Percentiles rank a stretch among this genome's conserved stretches.
phyloP scores from a whole-genome alignment of 169 alveolate genomes.

The Eimeria sp. region DNA sequence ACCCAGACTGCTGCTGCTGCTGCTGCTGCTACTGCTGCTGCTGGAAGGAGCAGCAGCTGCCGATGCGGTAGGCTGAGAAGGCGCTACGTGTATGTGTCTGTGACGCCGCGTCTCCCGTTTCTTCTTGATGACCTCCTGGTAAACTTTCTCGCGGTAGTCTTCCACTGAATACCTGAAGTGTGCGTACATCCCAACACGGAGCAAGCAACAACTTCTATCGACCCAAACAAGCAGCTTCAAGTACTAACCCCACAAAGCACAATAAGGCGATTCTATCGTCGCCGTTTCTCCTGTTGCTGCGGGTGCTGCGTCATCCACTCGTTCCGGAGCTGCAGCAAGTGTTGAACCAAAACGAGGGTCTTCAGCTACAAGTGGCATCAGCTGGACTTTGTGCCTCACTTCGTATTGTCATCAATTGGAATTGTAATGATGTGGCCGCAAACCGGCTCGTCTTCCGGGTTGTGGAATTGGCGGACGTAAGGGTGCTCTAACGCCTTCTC shows the following conservation, averaged over 20 bases:
- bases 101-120: constrained; percentile 85
- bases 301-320: background rate
- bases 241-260: background rate
- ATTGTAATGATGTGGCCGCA: constrained; percentile 86
- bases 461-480: constrained; percentile 94
- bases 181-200: constrained; percentile 1
- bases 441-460: constrained; percentile 95
- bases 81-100: constrained; percentile 16
- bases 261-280: no score
- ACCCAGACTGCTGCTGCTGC: constrained; percentile 53
- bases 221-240: constrained; percentile 4
- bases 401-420: constrained; percentile 87
- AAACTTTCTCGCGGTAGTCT: constrained; percentile 85
- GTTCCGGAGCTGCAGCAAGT: background rate
- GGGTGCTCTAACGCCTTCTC: constrained; percentile 95
- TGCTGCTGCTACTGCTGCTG: constrained; percentile 67
- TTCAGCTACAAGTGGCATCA: background rate
- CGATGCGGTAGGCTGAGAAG: background rate
- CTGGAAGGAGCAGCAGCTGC: constrained; percentile 15
- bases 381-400: constrained; percentile 26
- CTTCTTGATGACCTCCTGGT: constrained; percentile 84
- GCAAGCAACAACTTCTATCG: background rate
- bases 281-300: background rate
- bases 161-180: constrained; percentile 69
- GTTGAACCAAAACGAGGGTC: no score